These are phyloP conservation scores for Malassezia vespertilionis DNA, from an alignment of 1,284 basidiomycete genomes.

Conservation along the genomic window DNA sequence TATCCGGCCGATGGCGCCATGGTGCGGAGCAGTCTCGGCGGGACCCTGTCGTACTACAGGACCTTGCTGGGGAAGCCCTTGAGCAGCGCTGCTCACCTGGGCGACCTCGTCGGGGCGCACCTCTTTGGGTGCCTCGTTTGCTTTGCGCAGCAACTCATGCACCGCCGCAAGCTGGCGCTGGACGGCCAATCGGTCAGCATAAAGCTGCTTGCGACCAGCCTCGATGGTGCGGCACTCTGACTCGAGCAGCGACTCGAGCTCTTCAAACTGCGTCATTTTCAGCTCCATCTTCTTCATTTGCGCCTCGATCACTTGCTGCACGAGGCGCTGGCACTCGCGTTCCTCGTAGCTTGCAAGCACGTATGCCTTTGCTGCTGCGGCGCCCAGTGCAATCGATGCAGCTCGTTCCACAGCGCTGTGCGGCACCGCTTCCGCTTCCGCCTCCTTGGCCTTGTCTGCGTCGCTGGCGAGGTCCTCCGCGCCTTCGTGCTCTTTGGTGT, in stretches of 20 bases:
- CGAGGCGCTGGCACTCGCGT: conserved; percentile 64
- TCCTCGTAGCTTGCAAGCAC: conserved; percentile 77
- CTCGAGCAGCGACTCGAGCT: conserved; percentile 42
- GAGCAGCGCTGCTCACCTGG: conserved; percentile 22
- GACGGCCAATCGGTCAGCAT: conserved; percentile 38
- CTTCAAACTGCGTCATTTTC: conserved; percentile 45
- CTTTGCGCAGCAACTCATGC: conserved; percentile 36
- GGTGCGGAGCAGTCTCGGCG: conserved; percentile 1
- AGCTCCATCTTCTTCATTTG: conserved; percentile 70
- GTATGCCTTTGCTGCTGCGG: conserved; percentile 76
- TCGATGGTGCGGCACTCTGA: conserved; percentile 36
- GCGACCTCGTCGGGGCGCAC: conserved; percentile 27
- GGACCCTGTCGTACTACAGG: conserved; percentile 31
- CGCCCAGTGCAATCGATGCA: conserved; percentile 55
- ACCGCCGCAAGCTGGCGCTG: conserved; percentile 40
- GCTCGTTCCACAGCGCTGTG: conserved; percentile 37
- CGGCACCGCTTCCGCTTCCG: conserved; percentile 29
- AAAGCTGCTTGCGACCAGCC: conserved; percentile 36
- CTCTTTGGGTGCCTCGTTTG: conserved; percentile 25
- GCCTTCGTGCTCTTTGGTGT: conserved; percentile 13
- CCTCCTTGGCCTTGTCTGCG: conserved; percentile 18
- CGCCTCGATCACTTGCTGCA: conserved; percentile 75
- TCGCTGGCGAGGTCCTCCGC: conserved; percentile 6
- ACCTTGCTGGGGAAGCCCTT: conserved; percentile 39
- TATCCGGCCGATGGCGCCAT: conserved; percentile 21